Evolutionary conservation across 2,329 filamentous ascomycete genomes (phyloP).

Genomic region (Colletotrichum abscissum): DNA sequence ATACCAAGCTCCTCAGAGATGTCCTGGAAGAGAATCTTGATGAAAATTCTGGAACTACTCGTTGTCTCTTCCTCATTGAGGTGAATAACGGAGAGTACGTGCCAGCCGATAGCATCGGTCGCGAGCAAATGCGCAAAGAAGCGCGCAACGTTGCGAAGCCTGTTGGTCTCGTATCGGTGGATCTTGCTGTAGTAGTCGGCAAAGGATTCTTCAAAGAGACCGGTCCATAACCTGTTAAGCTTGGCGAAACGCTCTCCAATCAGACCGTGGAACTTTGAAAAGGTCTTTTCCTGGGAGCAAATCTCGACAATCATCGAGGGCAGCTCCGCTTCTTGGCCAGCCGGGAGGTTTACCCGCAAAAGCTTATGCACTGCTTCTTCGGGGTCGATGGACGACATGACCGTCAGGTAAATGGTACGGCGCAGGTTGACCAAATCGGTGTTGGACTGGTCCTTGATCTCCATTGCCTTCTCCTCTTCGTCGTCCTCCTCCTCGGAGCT

Average conservation of each 20-base stretch:
- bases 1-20: slow-evolving; percentile 88
- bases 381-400: slow-evolving; percentile 95
- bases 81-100: slow-evolving; percentile 85
- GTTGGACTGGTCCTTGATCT: slow-evolving; percentile 98
- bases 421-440: slow-evolving; percentile 94
- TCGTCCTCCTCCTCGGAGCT: slow-evolving; percentile 79
- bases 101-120: slow-evolving; percentile 91
- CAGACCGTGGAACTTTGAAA: slow-evolving; percentile 96
- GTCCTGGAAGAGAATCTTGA: slow-evolving; percentile 97
- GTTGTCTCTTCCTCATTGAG: slow-evolving; percentile 98
- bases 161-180: slow-evolving; percentile 95
- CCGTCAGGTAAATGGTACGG: slow-evolving; percentile 95
- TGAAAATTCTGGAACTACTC: slow-evolving; percentile 95
- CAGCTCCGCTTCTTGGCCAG: slow-evolving; percentile 88
- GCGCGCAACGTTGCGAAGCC: slow-evolving; percentile 91
- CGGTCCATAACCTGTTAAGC: slow-evolving; percentile 93
- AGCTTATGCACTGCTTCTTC: slow-evolving; percentile 98
- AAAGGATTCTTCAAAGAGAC: slow-evolving; percentile 91
- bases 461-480: slow-evolving; percentile 83
- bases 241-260: slow-evolving; percentile 96
- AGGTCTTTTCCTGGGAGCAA: slow-evolving; percentile 95
- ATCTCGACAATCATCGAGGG: slow-evolving; percentile 98
- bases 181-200: slow-evolving; percentile 97
- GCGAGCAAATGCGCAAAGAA: slow-evolving; percentile 94
- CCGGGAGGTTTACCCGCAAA: slow-evolving; percentile 90